Evolutionary conservation across 129 eudicot species (phyloP).

Genomic region (Centrapalus pauciflorus): DNA sequence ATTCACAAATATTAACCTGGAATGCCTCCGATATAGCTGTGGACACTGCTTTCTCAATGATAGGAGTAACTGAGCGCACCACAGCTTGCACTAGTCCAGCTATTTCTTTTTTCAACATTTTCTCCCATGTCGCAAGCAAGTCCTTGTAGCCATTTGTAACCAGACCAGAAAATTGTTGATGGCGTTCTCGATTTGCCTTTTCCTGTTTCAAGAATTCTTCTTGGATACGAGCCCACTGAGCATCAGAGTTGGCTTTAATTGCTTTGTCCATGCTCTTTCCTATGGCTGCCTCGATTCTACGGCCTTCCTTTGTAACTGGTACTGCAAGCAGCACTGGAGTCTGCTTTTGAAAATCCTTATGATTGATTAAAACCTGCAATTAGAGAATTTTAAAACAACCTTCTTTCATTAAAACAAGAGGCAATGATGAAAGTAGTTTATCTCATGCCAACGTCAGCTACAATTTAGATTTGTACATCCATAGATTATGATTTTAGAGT

Average conservation of each 20-base stretch:
- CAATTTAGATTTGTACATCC: not conserved
- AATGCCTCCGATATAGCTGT: constrained; percentile 62
- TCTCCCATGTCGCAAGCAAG: constrained; percentile 50
- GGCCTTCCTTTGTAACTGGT: constrained; percentile 70
- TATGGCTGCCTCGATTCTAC: constrained; percentile 63
- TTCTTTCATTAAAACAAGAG: not conserved
- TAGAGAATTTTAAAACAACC: not conserved
- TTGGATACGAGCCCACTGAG: constrained; percentile 69
- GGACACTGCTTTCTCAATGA: constrained; percentile 64
- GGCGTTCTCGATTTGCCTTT: constrained; percentile 54
- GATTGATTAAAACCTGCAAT: constrained; percentile 47
- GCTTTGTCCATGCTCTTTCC: constrained; percentile 62
- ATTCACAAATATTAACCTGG: no score
- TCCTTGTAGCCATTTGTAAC: constrained; percentile 58
- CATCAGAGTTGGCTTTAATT: constrained; percentile 64
- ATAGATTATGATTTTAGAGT: no score
- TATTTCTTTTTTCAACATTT: constrained; percentile 59
- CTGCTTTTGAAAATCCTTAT: constrained; percentile 72
- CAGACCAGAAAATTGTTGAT: constrained; percentile 44
- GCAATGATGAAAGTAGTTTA: not conserved
- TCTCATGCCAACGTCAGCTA: not conserved
- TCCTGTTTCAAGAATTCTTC: constrained; percentile 77
- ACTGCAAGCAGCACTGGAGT: constrained; percentile 31
- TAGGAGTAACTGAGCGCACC: constrained; percentile 53
- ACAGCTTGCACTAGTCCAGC: constrained; percentile 56